Conservation (phyloP, 225 moss, liverwort and hornwort genomes). For the Bryum argenteum region DNA sequence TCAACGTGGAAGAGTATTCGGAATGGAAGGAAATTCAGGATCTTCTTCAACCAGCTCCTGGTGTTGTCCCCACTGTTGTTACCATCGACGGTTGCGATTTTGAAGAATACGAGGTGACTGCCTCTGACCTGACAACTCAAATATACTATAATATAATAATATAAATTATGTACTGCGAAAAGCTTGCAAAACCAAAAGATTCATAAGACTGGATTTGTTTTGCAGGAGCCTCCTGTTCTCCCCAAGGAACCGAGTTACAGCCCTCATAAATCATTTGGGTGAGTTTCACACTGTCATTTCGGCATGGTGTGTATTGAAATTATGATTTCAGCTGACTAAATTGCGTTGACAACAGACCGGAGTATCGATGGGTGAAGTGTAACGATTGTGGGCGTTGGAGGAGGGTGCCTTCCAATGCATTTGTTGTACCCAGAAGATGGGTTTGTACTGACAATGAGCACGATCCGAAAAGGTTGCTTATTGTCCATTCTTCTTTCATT, state of each 20-base stretch:
- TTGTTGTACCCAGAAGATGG: slow-evolving; percentile 79
- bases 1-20: slow-evolving; percentile 84
- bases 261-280: slow-evolving; percentile 60
- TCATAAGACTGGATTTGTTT: slow-evolving; percentile 22
- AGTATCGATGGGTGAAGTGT: slow-evolving; percentile 95
- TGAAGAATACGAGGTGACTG: slow-evolving; percentile 88
- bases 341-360: slow-evolving; percentile 54
- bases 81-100: slow-evolving; percentile 93
- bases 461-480: slow-evolving; percentile 72
- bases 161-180: neutral
- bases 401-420: slow-evolving; percentile 67
- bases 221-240: slow-evolving; percentile 91
- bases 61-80: slow-evolving; percentile 74
- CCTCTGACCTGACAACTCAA: neutral
- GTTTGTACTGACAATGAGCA: slow-evolving; percentile 78
- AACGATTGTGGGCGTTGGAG: slow-evolving; percentile 90
- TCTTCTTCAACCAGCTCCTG: slow-evolving; percentile 83
- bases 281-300: slow-evolving; percentile 30
- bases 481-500: neutral
- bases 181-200: neutral
- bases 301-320: neutral
- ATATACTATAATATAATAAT: too few relatives aligned
- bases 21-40: slow-evolving; percentile 98
- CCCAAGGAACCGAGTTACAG: slow-evolving; percentile 66
- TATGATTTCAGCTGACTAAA: slow-evolving; percentile 17